phyloP scores from a whole-genome alignment of 495 filamentous ascomycete genomes.

The Neurospora africana region DNA sequence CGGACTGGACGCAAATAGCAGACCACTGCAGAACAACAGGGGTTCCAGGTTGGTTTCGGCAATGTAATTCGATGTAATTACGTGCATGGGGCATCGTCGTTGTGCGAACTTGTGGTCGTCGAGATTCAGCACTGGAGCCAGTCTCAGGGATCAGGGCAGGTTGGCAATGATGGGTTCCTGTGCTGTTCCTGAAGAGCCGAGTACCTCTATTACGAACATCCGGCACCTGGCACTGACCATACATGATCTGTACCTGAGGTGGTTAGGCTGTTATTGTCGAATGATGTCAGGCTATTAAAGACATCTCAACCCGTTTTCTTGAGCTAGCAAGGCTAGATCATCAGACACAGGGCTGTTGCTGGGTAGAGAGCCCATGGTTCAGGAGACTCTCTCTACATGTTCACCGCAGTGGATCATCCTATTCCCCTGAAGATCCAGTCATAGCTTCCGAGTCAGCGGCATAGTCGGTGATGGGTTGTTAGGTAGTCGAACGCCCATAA shows the following conservation, averaged over 20 bases:
- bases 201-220: background rate
- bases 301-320: background rate
- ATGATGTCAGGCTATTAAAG: background rate
- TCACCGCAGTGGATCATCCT: background rate
- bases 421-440: background rate
- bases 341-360: background rate
- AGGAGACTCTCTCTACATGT: background rate
- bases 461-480: background rate
- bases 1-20: background rate
- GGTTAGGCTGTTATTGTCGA: background rate
- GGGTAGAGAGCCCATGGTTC: background rate
- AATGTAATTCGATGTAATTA: background rate
- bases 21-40: background rate
- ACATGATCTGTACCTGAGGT: background rate
- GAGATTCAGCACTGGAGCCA: background rate
- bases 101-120: background rate
- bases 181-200: background rate
- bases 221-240: background rate
- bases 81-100: background rate
- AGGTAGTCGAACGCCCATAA: background rate
- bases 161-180: background rate
- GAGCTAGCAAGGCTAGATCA: background rate
- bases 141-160: background rate
- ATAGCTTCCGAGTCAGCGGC: background rate
- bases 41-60: background rate